A percentile compares a stretch with the other conserved stretches of the same genome.
phyloP scores from a whole-genome alignment of 768 basidiomycete genomes.

The Porpolomopsis calyptriformis region DNA sequence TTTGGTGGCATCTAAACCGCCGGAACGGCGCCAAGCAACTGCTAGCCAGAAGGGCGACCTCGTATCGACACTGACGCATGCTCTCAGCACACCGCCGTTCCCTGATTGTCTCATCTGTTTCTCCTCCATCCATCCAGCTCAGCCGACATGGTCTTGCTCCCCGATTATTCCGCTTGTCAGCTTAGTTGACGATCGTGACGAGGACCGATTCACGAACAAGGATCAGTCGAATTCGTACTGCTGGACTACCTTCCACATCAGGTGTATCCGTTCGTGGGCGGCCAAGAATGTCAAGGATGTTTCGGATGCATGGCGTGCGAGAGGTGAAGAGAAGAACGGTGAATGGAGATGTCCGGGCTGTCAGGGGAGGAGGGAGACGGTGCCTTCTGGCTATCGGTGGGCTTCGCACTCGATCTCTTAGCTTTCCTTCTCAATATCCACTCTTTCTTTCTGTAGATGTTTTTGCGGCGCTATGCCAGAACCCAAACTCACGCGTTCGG shows the following conservation, averaged over 20 bases:
- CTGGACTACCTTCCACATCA: slow-evolving; percentile 85
- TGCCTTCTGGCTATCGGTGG: slow-evolving; percentile 59
- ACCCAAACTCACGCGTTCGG: slow-evolving; percentile 57
- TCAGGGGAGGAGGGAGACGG: slow-evolving; percentile 60
- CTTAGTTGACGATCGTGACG: slow-evolving; percentile 15
- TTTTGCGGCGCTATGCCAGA: slow-evolving; percentile 73
- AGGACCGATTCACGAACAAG: slow-evolving; percentile 10
- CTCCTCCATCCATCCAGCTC: slow-evolving; percentile 61
- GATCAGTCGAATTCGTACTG: slow-evolving; percentile 46
- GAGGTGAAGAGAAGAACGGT: slow-evolving; percentile 57
- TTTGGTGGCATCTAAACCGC: not conserved
- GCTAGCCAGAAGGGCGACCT: slow-evolving; percentile 41
- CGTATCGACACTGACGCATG: slow-evolving; percentile 59
- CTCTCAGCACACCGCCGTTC: slow-evolving; percentile 59
- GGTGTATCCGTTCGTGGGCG: slow-evolving; percentile 86
- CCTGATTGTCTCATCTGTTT: slow-evolving; percentile 83
- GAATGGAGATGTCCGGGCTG: slow-evolving; percentile 95
- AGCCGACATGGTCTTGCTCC: slow-evolving; percentile 84
- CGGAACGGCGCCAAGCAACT: not conserved
- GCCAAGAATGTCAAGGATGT: slow-evolving; percentile 66
- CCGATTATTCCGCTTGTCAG: slow-evolving; percentile 39
- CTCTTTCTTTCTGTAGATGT: slow-evolving; percentile 40
- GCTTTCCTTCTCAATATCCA: slow-evolving; percentile 6
- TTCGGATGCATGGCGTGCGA: slow-evolving; percentile 59
- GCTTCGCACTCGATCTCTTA: slow-evolving; percentile 10